phyloP scores from a whole-genome alignment of 257 asterid species.

The Voacanga thouarsii region DNA sequence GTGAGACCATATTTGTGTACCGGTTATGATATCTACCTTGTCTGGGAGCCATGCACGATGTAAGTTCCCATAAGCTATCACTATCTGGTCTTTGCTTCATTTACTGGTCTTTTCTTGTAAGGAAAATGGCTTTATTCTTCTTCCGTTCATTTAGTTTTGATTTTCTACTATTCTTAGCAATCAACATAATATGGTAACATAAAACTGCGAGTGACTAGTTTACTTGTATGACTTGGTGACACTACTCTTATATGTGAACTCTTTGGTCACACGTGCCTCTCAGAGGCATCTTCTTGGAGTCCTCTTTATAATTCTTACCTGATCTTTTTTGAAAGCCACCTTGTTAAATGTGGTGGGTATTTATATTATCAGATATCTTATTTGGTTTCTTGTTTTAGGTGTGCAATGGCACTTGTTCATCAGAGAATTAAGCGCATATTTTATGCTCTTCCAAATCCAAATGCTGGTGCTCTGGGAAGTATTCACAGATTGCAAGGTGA shows the following conservation, averaged over 20 bases:
- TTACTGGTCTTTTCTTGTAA: neutral
- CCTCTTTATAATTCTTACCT: neutral
- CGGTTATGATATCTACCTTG: constrained; percentile 89
- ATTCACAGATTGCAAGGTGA: constrained; percentile 86
- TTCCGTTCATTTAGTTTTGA: neutral
- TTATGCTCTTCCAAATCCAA: constrained; percentile 68
- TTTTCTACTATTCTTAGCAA: neutral
- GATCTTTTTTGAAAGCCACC: neutral
- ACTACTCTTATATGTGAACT: too few species aligned
- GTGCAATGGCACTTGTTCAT: constrained; percentile 97
- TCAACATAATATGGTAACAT: neutral
- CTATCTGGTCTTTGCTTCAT: neutral
- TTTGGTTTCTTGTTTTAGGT: constrained; percentile 41
- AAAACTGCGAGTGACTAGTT: neutral
- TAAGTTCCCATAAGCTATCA: constrained; percentile 31
- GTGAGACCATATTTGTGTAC: constrained; percentile 84
- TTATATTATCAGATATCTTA: neutral
- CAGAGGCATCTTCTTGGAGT: neutral
- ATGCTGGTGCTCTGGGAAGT: constrained; percentile 82
- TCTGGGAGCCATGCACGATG: constrained; percentile 96
- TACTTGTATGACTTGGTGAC: neutral
- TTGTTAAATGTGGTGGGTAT: neutral
- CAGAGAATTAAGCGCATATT: constrained; percentile 83
- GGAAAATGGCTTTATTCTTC: neutral
- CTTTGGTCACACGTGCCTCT: neutral